Percentiles rank a stretch among this genome's conserved stretches.
Conservation (phyloP, 495 filamentous ascomycete genomes). For the Monascus purpureus region DNA sequence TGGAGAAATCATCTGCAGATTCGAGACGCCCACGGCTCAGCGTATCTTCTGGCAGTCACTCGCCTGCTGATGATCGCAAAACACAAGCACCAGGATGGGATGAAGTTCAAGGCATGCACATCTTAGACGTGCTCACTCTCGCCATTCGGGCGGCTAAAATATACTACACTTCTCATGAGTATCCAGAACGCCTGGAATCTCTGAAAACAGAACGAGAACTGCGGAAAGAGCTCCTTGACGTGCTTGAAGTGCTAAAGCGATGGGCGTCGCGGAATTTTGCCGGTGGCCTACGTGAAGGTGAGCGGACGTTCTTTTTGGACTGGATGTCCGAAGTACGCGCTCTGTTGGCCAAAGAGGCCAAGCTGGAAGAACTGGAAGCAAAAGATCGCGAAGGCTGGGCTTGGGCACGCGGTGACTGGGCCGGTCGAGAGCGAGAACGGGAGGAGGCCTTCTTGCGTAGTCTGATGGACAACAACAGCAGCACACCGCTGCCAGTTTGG, state of each 20-base stretch:
- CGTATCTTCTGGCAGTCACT: constrained; percentile 12
- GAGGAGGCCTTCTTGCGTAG: constrained; percentile 71
- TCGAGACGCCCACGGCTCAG: constrained; percentile 18
- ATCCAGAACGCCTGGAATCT: constrained; percentile 64
- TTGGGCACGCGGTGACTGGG: constrained; percentile 73
- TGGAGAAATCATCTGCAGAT: constrained; percentile 14
- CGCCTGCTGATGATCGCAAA: neutral
- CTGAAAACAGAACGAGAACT: constrained; percentile 77
- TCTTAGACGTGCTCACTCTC: constrained; percentile 82
- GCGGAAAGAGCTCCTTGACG: constrained; percentile 63
- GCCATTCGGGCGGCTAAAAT: constrained; percentile 89
- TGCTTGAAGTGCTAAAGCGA: constrained; percentile 79
- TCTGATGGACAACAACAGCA: constrained; percentile 31
- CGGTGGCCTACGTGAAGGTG: constrained; percentile 63
- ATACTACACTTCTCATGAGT: constrained; percentile 82
- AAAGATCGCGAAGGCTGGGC: constrained; percentile 59
- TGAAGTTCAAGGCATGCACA: constrained; percentile 80
- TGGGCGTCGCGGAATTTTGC: constrained; percentile 81
- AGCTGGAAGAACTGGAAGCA: constrained; percentile 57
- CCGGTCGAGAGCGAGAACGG: constrained; percentile 57
- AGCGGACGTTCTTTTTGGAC: constrained; percentile 50
- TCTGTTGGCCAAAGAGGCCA: constrained; percentile 61
- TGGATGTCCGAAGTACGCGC: constrained; percentile 69
- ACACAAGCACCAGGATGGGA: constrained; percentile 43
- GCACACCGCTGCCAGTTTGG: constrained; percentile 53